Base-by-base conservation (phyloP, 495 filamentous ascomycete genomes). In the Staphylotrichum tortipilum region DNA sequence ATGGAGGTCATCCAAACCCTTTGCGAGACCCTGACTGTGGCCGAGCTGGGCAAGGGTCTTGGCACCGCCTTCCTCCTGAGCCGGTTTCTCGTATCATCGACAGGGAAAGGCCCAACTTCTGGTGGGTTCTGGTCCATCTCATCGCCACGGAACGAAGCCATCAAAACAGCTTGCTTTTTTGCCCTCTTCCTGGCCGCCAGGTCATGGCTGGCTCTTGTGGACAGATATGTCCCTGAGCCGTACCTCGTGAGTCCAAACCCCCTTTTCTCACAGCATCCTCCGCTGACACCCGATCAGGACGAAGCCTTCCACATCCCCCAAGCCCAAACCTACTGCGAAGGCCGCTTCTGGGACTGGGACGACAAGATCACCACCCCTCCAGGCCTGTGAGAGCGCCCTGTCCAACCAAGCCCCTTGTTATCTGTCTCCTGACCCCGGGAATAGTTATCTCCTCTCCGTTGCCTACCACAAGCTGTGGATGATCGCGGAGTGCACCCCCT, bases 341-440 rank as follows among this genome's bases (percentile, higher is more conserved):
- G 85, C 15, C 73, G 78, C 23, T 96, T 82, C 69, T 62, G 64
- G 26, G 68, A 82, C 15, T 98, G 94, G 94, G 90, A 98, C 66
- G 85, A 88, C 12, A 97, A 96, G 61, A 88, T 98, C 53, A 98
- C 92, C 8, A 98, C 92, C 2, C 92, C 92, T 2, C 89, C 92
- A 7, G 94, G 90, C 17, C 73, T 97, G 71, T 95, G 75, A 58
- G 72, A 18, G 21, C 26, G 11, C 4, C 34, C 24, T n/a, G n/a
- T n/a, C n/a, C n/a, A n/a, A n/a, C 4, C 37, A 4, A 17, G 7
- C 22, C 38, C 7, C 12, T 47, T 29, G 29, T 29, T 15, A 10
- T 4, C 30, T 34, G 0, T 18, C 7, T 8, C 47, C 47, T 53
- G 49, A 49, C 21, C 10, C 29, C 4, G 14, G 19, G 7, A 38